phyloP scores from a whole-genome alignment of 768 basidiomycete species.

The Gautieria morchelliformis region DNA sequence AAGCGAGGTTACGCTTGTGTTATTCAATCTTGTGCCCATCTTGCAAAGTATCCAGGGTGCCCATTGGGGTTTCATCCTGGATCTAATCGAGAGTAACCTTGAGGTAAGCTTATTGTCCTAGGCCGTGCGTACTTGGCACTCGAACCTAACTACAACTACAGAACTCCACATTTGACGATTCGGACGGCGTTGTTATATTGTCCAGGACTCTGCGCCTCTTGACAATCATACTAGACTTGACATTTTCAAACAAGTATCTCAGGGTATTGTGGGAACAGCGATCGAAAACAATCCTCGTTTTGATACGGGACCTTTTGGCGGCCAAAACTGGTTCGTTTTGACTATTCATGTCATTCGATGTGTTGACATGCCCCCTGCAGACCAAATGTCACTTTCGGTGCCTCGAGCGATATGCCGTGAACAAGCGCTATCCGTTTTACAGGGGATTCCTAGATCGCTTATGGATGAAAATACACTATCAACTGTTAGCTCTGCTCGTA shows the following conservation, averaged over 20 bases:
- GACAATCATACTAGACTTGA: constrained; percentile 57
- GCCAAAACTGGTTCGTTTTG: constrained; percentile 38
- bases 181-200: constrained; percentile 49
- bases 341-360: background rate
- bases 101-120: constrained; percentile 45
- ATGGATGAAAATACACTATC: constrained; percentile 55
- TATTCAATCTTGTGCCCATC: constrained; percentile 71
- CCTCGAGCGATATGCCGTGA: constrained; percentile 63
- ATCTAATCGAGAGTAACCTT: constrained; percentile 77
- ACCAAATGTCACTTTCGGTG: constrained; percentile 26
- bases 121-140: background rate
- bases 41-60: constrained; percentile 76
- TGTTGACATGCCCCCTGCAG: constrained; percentile 7
- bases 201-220: constrained; percentile 63
- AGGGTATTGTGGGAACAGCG: constrained; percentile 59
- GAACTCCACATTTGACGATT: constrained; percentile 53
- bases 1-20: constrained; percentile 63
- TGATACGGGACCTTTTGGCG: constrained; percentile 54
- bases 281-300: constrained; percentile 38
- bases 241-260: constrained; percentile 62
- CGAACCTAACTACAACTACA: constrained; percentile 18
- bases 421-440: constrained; percentile 57
- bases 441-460: constrained; percentile 52
- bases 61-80: constrained; percentile 93
- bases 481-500: constrained; percentile 32